These are phyloP conservation scores for Colletotrichum lini DNA, from an alignment of 2,329 filamentous ascomycete genomes.

Conservation along the genomic window DNA sequence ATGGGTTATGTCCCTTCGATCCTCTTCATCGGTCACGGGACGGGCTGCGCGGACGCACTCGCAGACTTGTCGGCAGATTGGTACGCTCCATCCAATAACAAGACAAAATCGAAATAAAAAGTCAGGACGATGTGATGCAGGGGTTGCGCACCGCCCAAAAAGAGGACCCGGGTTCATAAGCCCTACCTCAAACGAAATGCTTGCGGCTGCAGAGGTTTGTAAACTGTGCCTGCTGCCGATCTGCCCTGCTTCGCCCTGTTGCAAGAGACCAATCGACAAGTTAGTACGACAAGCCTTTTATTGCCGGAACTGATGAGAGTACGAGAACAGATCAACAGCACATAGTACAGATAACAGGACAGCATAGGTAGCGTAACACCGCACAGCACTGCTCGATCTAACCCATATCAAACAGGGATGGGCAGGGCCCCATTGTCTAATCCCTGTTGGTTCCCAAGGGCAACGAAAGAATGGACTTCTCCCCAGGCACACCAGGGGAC, in stretches of 20 bases:
- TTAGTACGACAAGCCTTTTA: neutral
- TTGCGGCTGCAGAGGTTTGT: neutral
- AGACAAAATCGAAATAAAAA: neutral
- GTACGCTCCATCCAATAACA: too few species aligned
- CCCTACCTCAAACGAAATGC: neutral
- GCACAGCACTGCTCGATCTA: neutral
- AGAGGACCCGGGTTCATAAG: conserved; percentile 8
- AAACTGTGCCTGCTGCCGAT: neutral
- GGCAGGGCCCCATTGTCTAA: neutral
- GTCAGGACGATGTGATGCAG: conserved; percentile 17
- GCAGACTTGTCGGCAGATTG: too few species aligned
- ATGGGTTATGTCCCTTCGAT: neutral
- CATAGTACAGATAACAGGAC: too few species aligned
- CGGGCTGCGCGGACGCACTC: neutral
- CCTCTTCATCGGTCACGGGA: neutral
- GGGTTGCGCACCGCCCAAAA: neutral
- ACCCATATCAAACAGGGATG: neutral
- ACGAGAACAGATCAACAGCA: neutral
- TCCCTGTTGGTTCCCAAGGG: neutral
- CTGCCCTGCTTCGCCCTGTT: neutral
- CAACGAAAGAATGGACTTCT: neutral
- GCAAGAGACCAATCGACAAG: neutral
- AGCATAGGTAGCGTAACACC: neutral
- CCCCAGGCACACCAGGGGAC: neutral
- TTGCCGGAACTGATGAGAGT: neutral